Percentiles rank a stretch among this genome's conserved stretches.
phyloP scores from a whole-genome alignment of 1,284 basidiomycete genomes.

The Austropuccinia psidii region DNA sequence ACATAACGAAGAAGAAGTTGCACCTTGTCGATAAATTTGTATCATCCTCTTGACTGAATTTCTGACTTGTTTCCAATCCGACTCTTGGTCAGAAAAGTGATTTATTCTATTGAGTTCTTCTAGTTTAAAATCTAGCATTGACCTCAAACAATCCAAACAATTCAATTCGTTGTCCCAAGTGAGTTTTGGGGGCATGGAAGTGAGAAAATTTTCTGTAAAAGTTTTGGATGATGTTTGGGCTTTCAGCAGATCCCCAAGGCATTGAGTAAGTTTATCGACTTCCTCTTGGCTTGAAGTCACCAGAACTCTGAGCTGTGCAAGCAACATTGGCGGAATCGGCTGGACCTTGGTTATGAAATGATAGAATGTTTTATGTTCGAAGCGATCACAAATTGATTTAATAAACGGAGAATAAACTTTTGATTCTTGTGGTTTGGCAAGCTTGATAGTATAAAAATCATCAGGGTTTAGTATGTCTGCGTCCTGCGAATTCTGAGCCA shows the following conservation, averaged over 20 bases:
- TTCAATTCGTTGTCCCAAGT: constrained; percentile 29
- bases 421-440: neutral
- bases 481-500: no score
- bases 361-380: neutral
- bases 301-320: constrained; percentile 19
- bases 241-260: neutral
- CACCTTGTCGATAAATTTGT: constrained; percentile 13
- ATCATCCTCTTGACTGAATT: constrained; percentile 21
- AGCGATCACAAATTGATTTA: neutral
- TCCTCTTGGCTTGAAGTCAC: constrained; percentile 2
- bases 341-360: neutral
- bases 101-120: neutral
- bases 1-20: no score
- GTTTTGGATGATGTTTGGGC: neutral
- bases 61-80: constrained; percentile 4
- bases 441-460: constrained; percentile 26
- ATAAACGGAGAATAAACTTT: neutral
- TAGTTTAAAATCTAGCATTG: neutral
- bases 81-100: neutral
- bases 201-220: neutral
- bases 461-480: no score
- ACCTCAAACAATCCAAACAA: constrained; percentile 8
- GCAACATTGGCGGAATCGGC: neutral
- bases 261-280: neutral
- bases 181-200: neutral